Evolutionary conservation across 108 stramenopile species (phyloP), one percentile per base, ranked within the genome.

Genomic region (Skeletonema marinoi): DNA sequence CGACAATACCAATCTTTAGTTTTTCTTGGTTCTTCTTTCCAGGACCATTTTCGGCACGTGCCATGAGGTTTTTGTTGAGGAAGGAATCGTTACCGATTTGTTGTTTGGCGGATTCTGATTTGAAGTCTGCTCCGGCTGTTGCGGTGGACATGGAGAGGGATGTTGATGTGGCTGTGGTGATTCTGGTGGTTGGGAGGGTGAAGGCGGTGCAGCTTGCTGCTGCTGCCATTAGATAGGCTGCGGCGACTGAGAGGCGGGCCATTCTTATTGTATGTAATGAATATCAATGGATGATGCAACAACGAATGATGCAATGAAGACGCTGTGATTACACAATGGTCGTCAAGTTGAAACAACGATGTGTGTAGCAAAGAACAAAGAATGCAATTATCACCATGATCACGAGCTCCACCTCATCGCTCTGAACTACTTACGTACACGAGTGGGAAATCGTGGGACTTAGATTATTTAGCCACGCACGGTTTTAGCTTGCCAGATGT

Each of bases 1-100:
- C 97, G 58, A 98, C 89, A 64, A 98, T 96, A 25, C 96, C 97
- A 56, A 98, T 88, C 65, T 91, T 96, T 16, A 98, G 90, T 38
- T 85, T 85, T 66, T 93, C 88, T 30, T 88, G 41, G 66, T 93
- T 92, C 14, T 82, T 85, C 62, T 80, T 92, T 6, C 93, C 94
- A 0, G 97, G 96, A 62, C 96, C 96, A 73, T 92, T 89, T 58
- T 88, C 86, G 69, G 96, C 96, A 32, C 96, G 85, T 9, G 90
- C 77, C 91, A 92, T 93, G 62, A 96, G 90, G 71, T 96, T 75
- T 71, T 90, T 69, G 76, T 96, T 96, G 31, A 96, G 82, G 74
- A 96, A 96, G 68, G 95, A 77, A 58, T 96, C 82, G 76, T 96
- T 96, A 10, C 92, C 92, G 51, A 93, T 87, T 79, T 96, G 94